Conservation (phyloP, 2,329 filamentous ascomycete species). For the Fusarium metavorans region DNA sequence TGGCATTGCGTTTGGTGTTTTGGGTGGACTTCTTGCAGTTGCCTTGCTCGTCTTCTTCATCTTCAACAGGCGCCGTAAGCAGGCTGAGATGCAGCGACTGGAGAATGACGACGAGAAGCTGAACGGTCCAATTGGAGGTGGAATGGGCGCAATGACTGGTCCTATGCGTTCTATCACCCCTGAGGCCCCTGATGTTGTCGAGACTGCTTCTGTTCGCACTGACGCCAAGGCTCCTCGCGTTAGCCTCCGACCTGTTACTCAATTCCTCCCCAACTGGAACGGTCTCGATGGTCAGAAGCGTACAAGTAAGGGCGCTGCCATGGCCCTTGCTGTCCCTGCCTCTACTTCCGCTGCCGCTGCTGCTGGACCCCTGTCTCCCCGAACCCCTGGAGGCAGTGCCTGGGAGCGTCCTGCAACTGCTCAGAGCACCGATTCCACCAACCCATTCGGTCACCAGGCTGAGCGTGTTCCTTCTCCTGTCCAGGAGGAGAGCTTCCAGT, state of each 20-base stretch:
- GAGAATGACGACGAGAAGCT: slow-evolving; percentile 76
- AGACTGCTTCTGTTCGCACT: slow-evolving; percentile 46
- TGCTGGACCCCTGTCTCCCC: slow-evolving; percentile 34
- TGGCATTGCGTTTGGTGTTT: slow-evolving; percentile 85
- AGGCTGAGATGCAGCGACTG: slow-evolving; percentile 61
- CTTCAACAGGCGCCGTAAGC: slow-evolving; percentile 77
- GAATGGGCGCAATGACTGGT: slow-evolving; percentile 3
- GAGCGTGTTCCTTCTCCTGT: slow-evolving; percentile 62
- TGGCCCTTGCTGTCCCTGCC: slow-evolving; percentile 51
- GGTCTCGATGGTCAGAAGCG: slow-evolving; percentile 64
- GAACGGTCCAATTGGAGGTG: slow-evolving; percentile 53
- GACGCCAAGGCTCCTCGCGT: slow-evolving; percentile 78
- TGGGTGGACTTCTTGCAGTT: slow-evolving; percentile 75
- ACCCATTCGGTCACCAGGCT: slow-evolving; percentile 78
- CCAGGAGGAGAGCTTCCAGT: slow-evolving; percentile 48
- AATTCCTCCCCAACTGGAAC: slow-evolving; percentile 77
- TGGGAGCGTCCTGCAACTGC: slow-evolving; percentile 63
- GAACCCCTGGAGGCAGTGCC: slow-evolving; percentile 51
- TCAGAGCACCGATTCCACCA: slow-evolving; percentile 65
- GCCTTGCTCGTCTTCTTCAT: slow-evolving; percentile 78
- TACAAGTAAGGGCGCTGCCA: slow-evolving; percentile 61
- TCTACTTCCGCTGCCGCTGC: slow-evolving; percentile 38
- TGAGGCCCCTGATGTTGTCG: slow-evolving; percentile 27
- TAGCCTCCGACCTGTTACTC: slow-evolving; percentile 85
- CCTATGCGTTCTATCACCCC: slow-evolving; percentile 22